phyloP scores from a whole-genome alignment of 2,329 filamentous ascomycete genomes.

The Pestalotiopsis fici region DNA sequence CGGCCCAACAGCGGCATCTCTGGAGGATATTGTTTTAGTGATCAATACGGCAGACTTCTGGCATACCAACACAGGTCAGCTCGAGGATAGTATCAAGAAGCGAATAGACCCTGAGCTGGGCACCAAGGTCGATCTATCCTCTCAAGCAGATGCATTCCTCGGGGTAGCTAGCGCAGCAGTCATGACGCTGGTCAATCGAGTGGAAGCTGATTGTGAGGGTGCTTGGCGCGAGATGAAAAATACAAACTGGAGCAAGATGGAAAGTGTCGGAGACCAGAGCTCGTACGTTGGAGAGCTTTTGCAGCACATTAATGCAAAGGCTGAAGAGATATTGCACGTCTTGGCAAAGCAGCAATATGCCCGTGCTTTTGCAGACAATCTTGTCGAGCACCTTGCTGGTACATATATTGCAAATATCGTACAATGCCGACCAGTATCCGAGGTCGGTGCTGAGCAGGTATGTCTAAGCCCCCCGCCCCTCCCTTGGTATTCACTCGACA shows the following conservation, averaged over 20 bases:
- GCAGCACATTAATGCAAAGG: slow-evolving; percentile 68
- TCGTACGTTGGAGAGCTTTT: slow-evolving; percentile 86
- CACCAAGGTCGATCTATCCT: slow-evolving; percentile 81
- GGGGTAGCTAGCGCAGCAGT: slow-evolving; percentile 90
- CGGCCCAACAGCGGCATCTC: slow-evolving; percentile 49
- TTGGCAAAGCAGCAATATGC: slow-evolving; percentile 93
- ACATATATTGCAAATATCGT: slow-evolving; percentile 83
- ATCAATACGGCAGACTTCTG: slow-evolving; percentile 98
- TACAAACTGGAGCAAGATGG: slow-evolving; percentile 91
- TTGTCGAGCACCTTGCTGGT: slow-evolving; percentile 84
- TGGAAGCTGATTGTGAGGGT: slow-evolving; percentile 80
- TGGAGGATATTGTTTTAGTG: slow-evolving; percentile 82
- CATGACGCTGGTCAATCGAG: slow-evolving; percentile 77
- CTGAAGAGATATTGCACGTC: slow-evolving; percentile 73
- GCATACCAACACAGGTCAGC: slow-evolving; percentile 87
- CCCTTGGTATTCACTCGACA: background rate
- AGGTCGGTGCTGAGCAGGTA: slow-evolving; percentile 91
- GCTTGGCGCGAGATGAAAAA: slow-evolving; percentile 98
- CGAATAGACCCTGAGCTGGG: slow-evolving; percentile 81
- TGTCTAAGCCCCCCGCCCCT: slow-evolving; percentile 15
- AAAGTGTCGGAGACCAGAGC: slow-evolving; percentile 90
- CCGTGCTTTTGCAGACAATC: slow-evolving; percentile 89
- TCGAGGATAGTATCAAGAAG: slow-evolving; percentile 92
- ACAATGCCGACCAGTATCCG: slow-evolving; percentile 86
- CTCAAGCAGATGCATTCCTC: slow-evolving; percentile 92